Evolutionary conservation across 176 grass and related monocot genomes (phyloP), one percentile per base, ranked within the genome.

Genomic region (Oryza rufipogon): DNA sequence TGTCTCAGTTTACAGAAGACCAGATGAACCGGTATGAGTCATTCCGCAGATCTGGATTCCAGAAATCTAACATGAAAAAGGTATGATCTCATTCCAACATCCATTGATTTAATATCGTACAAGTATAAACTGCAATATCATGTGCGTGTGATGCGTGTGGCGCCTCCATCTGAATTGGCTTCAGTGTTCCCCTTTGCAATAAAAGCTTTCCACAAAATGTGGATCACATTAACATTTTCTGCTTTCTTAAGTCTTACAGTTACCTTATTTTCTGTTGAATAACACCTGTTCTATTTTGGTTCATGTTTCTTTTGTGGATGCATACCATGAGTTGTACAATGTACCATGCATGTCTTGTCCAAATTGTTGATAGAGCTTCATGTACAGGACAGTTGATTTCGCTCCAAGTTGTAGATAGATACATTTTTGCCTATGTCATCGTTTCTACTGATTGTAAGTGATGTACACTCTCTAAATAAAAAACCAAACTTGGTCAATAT

Each of bases 1-100:
- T 99, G 32, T 94, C 86, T 34, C 89, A 90, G 30, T 96, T 96
- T 83, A 92, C 90, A 23, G 79, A 89, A 89, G 86, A 84, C 5
- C 91, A 96, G 85, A 96, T 96, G 97, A 94, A 89, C 75, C 88
- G 93, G 8, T 99, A 96, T 10, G 97, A 96, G 44, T 91, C 97
- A 58, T 99, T 92, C 80, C 81, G 93, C 30, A 87, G 93, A 89
- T 94, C 93, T 71, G 91, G 90, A 81, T 94, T 96, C 63, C 83
- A 83, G 68, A 99, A 99, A 91, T 74, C 88, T 82, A 91, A 94
- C 84, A 94, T 98, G 85, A 98, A 80, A 89, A 95, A 85, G 85
- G 97, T 99, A 86, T 74, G 84, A 9, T 38, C 26, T 45, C 67
- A 26, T 71, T 38, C 45, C 10, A 32, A 46, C 30, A 68, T 81